Evolutionary conservation across 116 monocot genomes (phyloP).

Genomic region (Dioscorea cayenensis): DNA sequence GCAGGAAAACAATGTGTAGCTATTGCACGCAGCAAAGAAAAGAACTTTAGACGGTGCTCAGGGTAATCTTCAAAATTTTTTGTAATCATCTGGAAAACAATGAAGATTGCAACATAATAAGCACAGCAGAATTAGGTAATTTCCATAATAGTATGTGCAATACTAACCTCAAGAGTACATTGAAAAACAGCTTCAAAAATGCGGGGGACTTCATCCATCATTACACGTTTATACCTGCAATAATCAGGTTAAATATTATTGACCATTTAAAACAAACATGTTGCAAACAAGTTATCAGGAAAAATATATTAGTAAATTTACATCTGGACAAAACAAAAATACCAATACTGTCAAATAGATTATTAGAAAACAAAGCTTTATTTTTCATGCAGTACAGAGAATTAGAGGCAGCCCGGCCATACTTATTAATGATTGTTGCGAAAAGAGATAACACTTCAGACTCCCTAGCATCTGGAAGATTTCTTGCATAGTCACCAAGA

Average conservation of each 20-base stretch:
- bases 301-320: no score
- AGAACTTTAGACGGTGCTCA: constrained; percentile 97
- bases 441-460: constrained; percentile 97
- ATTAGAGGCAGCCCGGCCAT: neutral
- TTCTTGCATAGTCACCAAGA: constrained; percentile 95
- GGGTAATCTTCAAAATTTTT: constrained; percentile 99
- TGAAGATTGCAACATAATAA: neutral
- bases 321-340: no score
- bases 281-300: no score
- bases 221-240: constrained; percentile 71
- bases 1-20: constrained; percentile 96
- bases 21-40: constrained; percentile 91
- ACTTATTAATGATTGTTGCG: constrained; percentile 97
- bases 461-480: constrained; percentile 97
- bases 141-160: neutral
- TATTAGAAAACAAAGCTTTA: no score
- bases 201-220: constrained; percentile 92
- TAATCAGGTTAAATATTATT: neutral
- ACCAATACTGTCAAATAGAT: no score
- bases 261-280: no score
- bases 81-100: constrained; percentile 81
- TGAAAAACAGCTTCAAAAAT: constrained; percentile 98
- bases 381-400: neutral
- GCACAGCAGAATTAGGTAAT: neutral
- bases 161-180: constrained; percentile 83